Evolutionary conservation across 1,284 basidiomycete species (phyloP).

Genomic region (Sanghuangporus weigelae): DNA sequence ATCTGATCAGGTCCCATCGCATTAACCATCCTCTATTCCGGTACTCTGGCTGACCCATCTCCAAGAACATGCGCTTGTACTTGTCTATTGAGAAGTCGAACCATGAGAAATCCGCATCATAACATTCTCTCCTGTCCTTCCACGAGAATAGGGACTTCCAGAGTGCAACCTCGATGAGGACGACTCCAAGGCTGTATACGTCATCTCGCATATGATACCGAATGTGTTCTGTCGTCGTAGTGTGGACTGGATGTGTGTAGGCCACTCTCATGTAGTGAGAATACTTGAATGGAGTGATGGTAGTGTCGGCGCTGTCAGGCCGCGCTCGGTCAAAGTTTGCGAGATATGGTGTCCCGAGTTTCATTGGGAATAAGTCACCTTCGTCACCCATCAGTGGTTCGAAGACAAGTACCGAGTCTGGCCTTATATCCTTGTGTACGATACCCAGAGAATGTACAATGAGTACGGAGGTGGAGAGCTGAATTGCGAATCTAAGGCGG

Average conservation of each 20-base stretch:
- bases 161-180: slow-evolving; percentile 9
- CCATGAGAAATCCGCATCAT: background rate
- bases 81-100: background rate
- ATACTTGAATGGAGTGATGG: background rate
- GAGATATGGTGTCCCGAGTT: slow-evolving; percentile 4
- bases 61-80: background rate
- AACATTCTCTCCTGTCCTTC: background rate
- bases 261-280: background rate
- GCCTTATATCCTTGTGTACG: background rate
- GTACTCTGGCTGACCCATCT: background rate
- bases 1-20: background rate
- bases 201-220: slow-evolving; percentile 10
- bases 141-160: slow-evolving; percentile 10
- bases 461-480: background rate
- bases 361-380: too few species aligned
- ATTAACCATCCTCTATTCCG: background rate
- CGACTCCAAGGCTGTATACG: slow-evolving; percentile 13
- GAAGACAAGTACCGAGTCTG: background rate
- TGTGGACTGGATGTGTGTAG: slow-evolving; percentile 1
- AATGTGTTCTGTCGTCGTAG: background rate
- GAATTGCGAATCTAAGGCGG: background rate
- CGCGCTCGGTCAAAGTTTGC: background rate
- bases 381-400: background rate
- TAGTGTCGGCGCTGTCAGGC: background rate
- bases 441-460: slow-evolving; percentile 1